These are phyloP conservation scores for Nitzschia inconspicua DNA, from an alignment of 108 stramenopile genomes.

Conservation along the genomic window DNA sequence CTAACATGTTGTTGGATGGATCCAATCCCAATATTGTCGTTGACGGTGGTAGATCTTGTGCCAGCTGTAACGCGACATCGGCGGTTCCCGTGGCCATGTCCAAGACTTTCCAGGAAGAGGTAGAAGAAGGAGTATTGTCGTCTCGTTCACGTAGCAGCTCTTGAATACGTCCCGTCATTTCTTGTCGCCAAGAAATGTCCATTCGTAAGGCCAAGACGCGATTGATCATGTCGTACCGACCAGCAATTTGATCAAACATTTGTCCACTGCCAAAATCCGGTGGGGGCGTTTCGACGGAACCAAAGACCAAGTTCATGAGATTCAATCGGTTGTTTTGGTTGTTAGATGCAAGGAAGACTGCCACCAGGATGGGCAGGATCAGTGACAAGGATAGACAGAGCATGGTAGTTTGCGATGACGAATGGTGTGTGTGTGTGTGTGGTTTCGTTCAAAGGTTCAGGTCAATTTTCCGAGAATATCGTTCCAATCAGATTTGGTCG, in stretches of 20 bases:
- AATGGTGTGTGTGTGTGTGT: too few species aligned
- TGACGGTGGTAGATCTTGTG: slow-evolving; percentile 37
- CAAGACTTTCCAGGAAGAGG: slow-evolving; percentile 21
- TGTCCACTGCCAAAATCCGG: slow-evolving; percentile 25
- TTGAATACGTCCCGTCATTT: slow-evolving; percentile 29
- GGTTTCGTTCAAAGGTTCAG: too few species aligned
- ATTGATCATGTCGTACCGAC: slow-evolving; percentile 76
- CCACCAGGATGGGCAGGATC: too few species aligned
- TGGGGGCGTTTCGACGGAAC: slow-evolving; percentile 10
- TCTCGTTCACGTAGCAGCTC: not conserved
- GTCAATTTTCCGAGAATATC: too few species aligned
- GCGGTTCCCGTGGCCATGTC: slow-evolving; percentile 92
- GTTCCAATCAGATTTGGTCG: too few species aligned
- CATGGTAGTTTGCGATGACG: too few species aligned
- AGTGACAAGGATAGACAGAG: too few species aligned
- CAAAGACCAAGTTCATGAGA: too few species aligned
- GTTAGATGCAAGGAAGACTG: too few species aligned
- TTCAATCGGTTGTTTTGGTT: too few species aligned
- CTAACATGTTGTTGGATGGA: slow-evolving; percentile 87
- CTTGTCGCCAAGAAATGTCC: slow-evolving; percentile 82
- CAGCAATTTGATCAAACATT: slow-evolving; percentile 91
- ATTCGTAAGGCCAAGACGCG: slow-evolving; percentile 76
- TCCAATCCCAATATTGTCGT: slow-evolving; percentile 64
- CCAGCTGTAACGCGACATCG: slow-evolving; percentile 87
- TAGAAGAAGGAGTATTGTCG: not conserved